Evolutionary conservation across 2,329 filamentous ascomycete species (phyloP).

Genomic region (Arthroderma sp.): DNA sequence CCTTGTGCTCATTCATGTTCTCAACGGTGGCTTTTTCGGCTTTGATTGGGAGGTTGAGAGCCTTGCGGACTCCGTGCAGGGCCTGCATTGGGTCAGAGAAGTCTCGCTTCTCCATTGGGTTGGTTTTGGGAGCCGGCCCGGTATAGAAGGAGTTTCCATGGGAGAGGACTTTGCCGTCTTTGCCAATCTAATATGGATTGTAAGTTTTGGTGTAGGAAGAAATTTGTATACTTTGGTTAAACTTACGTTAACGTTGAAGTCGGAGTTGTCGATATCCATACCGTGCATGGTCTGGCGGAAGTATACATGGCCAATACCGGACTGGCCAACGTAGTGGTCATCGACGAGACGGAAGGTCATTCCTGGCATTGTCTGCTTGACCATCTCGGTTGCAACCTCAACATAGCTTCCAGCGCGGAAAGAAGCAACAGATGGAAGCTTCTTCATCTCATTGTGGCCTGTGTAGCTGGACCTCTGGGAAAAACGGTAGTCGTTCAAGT

Average conservation of each 20-base stretch:
- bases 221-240: not conserved
- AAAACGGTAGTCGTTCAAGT: constrained; percentile 10
- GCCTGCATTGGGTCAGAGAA: constrained; percentile 10
- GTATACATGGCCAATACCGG: constrained; percentile 11
- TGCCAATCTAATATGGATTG: not conserved
- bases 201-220: not conserved
- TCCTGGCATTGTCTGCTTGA: constrained; percentile 8
- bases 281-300: constrained; percentile 12
- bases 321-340: constrained; percentile 12
- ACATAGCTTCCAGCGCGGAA: constrained; percentile 7
- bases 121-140: constrained; percentile 7
- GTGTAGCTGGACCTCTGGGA: constrained; percentile 5
- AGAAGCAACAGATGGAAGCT: not conserved
- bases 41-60: constrained; percentile 10
- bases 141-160: constrained; percentile 13
- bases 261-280: constrained; percentile 12
- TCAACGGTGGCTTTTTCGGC: constrained; percentile 8
- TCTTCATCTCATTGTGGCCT: not conserved
- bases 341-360: constrained; percentile 10
- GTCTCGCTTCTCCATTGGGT: constrained; percentile 9
- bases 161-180: constrained; percentile 12
- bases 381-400: constrained; percentile 11
- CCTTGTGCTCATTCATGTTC: constrained; percentile 7
- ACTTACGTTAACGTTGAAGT: constrained; percentile 14
- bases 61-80: constrained; percentile 7